Conservation (phyloP, 331 rosid species). For the Acacia pycnantha region DNA sequence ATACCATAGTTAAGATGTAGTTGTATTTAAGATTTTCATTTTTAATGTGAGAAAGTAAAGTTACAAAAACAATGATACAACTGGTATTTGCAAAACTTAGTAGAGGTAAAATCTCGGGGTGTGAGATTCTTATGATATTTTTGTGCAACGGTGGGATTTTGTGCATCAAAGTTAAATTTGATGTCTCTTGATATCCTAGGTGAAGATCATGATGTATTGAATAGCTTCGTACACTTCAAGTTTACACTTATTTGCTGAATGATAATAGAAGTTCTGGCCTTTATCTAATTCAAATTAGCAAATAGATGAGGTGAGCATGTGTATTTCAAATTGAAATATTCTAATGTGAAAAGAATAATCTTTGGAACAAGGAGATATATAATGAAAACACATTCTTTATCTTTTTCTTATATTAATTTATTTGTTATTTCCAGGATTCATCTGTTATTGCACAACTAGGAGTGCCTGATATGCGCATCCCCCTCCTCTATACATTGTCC, state of each 20-base stretch:
- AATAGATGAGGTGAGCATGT: not conserved
- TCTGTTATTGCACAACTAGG: constrained; percentile 89
- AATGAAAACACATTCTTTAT: not conserved
- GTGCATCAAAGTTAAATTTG: not conserved
- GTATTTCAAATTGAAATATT: not conserved
- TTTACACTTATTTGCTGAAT: not conserved
- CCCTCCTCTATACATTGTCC: constrained; percentile 80
- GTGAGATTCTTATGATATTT: not conserved
- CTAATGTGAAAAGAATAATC: not conserved
- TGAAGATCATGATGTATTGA: not conserved
- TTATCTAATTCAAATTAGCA: not conserved
- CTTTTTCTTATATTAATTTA: not conserved
- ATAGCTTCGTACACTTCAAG: not conserved
- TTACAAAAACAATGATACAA: not conserved
- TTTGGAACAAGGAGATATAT: not conserved
- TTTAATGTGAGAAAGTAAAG: not conserved
- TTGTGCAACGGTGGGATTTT: not conserved
- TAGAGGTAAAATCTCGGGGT: not conserved
- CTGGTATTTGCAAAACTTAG: not conserved
- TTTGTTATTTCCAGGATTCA: constrained; percentile 62
- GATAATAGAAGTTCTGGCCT: not conserved
- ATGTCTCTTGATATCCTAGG: not conserved
- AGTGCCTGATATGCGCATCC: constrained; percentile 91
- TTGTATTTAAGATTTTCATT: not conserved
- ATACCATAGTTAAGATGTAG: not conserved